Evolutionary conservation across 345 rosid genomes (phyloP), one percentile per base, ranked within the genome.

Genomic region (Gossypium arboreum): DNA sequence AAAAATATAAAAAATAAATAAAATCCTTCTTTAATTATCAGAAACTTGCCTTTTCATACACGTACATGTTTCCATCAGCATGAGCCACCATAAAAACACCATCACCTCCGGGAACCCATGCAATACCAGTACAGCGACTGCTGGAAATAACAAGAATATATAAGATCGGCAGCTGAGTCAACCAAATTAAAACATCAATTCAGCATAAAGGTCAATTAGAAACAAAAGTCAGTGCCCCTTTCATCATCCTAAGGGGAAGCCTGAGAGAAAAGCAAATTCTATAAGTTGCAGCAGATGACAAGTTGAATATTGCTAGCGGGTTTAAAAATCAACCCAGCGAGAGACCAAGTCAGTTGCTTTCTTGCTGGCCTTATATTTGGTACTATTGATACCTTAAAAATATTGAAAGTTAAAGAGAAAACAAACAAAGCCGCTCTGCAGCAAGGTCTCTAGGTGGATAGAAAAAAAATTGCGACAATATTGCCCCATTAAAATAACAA

Each of bases 21-120:
- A 34, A 34, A 9, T 17, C 45, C 60, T 50, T 50, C 16, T 65
- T 64, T n/a, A 58, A 18, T 27, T 43, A 74, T 79, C 29, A 29
- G 79, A 77, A 25, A 83, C 97, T 88, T 88, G 88, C 99, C 98
- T 96, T 96, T 75, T 96, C 99, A 81, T 92, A 96, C 76, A 91
- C 93, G 22, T 87, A 96, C 81, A 93, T 81, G 81, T 92, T 96
- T 52, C 99, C 99, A 90, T 96, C 99, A 29, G 95, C 86, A 81
- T 96, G 99, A 79, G 97, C 98, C 82, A 93, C 98, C 76, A 88
- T 87, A 79, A 96, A 96, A 78, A 92, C 69, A 73, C 99, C 98
- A 84, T 93, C 99, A 58, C 91, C 91, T 80, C 98, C 95, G 59
- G 99, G 99, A 70, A 93, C 94, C 98, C 99, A 96, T 57, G 97